Evolutionary conservation across 257 asterid genomes (phyloP).

Genomic region (Misopates orontium): DNA sequence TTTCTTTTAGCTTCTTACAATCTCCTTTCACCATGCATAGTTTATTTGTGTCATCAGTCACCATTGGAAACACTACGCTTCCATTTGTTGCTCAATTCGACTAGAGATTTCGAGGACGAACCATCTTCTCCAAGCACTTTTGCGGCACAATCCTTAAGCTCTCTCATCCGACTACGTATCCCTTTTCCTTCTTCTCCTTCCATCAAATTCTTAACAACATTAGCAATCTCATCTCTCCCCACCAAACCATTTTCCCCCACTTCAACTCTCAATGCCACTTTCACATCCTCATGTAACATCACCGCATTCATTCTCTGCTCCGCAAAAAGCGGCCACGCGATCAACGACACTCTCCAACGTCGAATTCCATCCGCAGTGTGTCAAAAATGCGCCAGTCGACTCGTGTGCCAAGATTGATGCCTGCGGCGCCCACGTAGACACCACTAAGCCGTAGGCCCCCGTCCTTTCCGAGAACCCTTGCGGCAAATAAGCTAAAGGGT

Average conservation of each 20-base stretch:
- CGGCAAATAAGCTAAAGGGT: constrained; percentile 38
- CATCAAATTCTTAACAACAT: constrained; percentile 36
- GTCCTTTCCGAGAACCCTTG: constrained; percentile 37
- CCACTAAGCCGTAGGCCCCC: constrained; percentile 31
- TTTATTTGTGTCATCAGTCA: too few species aligned
- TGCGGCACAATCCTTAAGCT: constrained; percentile 43
- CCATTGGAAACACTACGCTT: too few species aligned
- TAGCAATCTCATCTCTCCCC: constrained; percentile 36
- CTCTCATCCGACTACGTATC: constrained; percentile 39
- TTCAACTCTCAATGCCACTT: constrained; percentile 41
- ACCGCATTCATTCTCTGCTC: constrained; percentile 59
- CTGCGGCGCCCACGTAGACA: constrained; percentile 45
- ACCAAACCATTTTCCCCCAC: constrained; percentile 34
- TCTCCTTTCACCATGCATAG: too few species aligned
- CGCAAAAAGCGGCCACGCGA: constrained; percentile 61
- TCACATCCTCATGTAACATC: constrained; percentile 33
- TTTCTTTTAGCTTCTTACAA: too few species aligned
- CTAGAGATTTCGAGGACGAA: constrained; percentile 28
- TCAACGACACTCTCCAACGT: constrained; percentile 42
- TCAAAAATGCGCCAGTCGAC: constrained; percentile 31
- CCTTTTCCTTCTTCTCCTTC: constrained; percentile 48
- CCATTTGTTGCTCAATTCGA: constrained; percentile 36
- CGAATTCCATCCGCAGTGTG: constrained; percentile 50
- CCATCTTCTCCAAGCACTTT: constrained; percentile 38
- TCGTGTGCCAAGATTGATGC: constrained; percentile 31